Percentiles rank a stretch among this genome's conserved stretches.
Evolutionary conservation across 176 grass and related monocot genomes (phyloP).

Genomic region (Raddia distichophylla): DNA sequence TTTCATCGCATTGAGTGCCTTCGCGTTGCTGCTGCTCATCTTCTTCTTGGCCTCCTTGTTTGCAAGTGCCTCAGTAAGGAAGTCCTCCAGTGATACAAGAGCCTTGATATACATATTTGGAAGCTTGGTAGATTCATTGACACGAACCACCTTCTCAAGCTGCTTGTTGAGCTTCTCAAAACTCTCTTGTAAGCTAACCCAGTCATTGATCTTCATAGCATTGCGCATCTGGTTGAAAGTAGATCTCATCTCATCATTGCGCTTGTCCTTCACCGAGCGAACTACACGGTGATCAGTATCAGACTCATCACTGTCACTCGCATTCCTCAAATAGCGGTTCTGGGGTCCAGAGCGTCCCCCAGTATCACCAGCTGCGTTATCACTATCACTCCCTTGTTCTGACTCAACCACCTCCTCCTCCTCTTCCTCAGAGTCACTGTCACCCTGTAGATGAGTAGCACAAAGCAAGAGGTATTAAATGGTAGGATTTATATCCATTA

Average conservation of each 20-base stretch:
- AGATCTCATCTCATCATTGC: conserved; percentile 85
- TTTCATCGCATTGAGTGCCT: conserved; percentile 82
- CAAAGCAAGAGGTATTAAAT: neutral
- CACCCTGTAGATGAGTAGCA: conserved; percentile 52
- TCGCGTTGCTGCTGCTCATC: conserved; percentile 96
- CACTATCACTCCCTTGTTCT: conserved; percentile 49
- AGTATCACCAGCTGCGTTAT: conserved; percentile 28
- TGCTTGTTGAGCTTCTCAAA: conserved; percentile 98
- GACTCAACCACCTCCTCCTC: conserved; percentile 64
- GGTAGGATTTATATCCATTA: neutral
- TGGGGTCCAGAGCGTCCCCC: conserved; percentile 11
- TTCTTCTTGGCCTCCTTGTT: conserved; percentile 98
- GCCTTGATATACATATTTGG: conserved; percentile 87
- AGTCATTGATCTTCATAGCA: conserved; percentile 98
- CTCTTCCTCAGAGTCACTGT: conserved; percentile 85
- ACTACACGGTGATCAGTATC: conserved; percentile 69
- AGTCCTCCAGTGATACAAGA: conserved; percentile 86
- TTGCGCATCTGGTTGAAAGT: conserved; percentile 94
- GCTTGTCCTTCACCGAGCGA: conserved; percentile 74
- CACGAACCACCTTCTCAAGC: conserved; percentile 85
- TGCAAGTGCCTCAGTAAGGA: conserved; percentile 81
- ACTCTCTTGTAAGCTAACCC: conserved; percentile 85
- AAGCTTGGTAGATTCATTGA: conserved; percentile 79
- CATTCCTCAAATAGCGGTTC: conserved; percentile 60
- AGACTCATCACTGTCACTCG: conserved; percentile 79